These are phyloP conservation scores for Xylona heveae DNA, from an alignment of 495 filamentous ascomycete genomes.

Conservation along the genomic window DNA sequence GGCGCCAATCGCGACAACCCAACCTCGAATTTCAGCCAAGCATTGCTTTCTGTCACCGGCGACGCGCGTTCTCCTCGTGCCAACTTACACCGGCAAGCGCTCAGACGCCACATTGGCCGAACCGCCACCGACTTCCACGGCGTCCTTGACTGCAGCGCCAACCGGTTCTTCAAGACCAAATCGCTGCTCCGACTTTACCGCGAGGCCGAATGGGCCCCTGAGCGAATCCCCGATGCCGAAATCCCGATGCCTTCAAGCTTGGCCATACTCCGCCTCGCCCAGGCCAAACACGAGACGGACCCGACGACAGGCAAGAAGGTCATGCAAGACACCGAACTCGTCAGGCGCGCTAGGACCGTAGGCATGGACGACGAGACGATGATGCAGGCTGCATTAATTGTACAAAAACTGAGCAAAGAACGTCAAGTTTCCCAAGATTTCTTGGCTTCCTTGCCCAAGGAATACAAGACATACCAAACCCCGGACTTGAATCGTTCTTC, in stretches of 20 bases:
- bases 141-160: too few species aligned
- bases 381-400: conserved; percentile 3
- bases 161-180: conserved; percentile 15
- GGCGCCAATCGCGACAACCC: conserved; percentile 13
- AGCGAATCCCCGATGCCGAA: conserved; percentile 14
- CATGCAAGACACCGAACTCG: conserved; percentile 15
- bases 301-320: conserved; percentile 9
- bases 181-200: conserved; percentile 10
- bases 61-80: too few species aligned
- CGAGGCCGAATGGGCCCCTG: conserved; percentile 12
- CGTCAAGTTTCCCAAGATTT: too few species aligned
- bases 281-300: conserved; percentile 12
- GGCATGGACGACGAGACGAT: conserved; percentile 10
- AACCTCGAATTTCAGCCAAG: conserved; percentile 11
- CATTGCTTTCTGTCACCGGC: too few species aligned
- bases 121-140: too few species aligned
- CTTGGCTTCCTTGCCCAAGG: too few species aligned
- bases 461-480: too few species aligned
- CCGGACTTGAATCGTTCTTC: too few species aligned
- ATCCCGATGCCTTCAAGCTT: conserved; percentile 9
- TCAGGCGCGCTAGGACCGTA: conserved; percentile 9
- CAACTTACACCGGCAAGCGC: too few species aligned
- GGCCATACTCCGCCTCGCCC: conserved; percentile 8
- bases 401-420: too few species aligned
- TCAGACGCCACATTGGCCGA: too few species aligned